Evolutionary conservation across 495 filamentous ascomycete genomes (phyloP).

Genomic region (Aspergillus leporis): DNA sequence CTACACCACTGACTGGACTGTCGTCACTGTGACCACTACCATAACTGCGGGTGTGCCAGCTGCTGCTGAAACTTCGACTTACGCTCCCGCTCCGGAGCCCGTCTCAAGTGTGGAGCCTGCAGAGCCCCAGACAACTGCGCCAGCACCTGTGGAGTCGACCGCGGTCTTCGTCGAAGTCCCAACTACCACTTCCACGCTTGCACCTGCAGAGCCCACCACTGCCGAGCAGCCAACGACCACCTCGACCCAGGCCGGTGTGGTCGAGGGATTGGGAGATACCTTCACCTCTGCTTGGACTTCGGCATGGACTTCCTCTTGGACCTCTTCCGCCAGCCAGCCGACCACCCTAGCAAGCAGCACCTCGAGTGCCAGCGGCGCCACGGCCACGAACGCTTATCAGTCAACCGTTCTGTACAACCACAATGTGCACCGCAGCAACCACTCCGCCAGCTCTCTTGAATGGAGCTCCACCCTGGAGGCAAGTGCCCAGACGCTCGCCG

Average conservation of each 20-base stretch:
- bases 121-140: conserved; percentile 4
- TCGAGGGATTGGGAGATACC: neutral
- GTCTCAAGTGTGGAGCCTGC: neutral
- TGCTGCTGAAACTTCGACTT: conserved; percentile 9
- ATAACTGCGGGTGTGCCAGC: conserved; percentile 46
- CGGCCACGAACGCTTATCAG: conserved; percentile 42
- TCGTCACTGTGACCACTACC: conserved; percentile 62
- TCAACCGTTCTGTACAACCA: conserved; percentile 64
- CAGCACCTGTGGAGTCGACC: neutral
- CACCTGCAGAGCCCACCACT: conserved; percentile 17
- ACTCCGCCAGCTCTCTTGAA: conserved; percentile 63
- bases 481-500: conserved; percentile 57
- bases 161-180: neutral
- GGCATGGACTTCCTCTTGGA: conserved; percentile 22
- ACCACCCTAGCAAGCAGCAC: conserved; percentile 34
- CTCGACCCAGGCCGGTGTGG: neutral
- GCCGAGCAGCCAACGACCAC: conserved; percentile 11
- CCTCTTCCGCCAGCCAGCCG: conserved; percentile 15
- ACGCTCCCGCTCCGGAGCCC: conserved; percentile 4
- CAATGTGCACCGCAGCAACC: conserved; percentile 84
- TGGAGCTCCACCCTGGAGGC: conserved; percentile 64
- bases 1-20: conserved; percentile 54
- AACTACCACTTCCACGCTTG: neutral
- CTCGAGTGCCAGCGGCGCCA: conserved; percentile 20
- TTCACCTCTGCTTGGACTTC: conserved; percentile 14